Conservation (phyloP, 768 basidiomycete species). For the Phlegmacium glaucopus region DNA sequence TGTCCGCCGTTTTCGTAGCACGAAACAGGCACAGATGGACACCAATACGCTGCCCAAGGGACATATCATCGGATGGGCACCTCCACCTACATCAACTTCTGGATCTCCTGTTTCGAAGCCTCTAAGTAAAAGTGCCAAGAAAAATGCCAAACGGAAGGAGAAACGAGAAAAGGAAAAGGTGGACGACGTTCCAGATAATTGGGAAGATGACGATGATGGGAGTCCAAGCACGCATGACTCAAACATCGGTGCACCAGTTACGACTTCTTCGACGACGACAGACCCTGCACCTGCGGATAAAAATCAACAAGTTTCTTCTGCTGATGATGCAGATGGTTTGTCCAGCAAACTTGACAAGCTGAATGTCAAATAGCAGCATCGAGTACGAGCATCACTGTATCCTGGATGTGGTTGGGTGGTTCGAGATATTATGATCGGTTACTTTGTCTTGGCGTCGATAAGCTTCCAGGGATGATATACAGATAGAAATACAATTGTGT, state of each 20-base stretch:
- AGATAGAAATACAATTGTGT: conserved; percentile 33
- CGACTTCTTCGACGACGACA: conserved; percentile 12
- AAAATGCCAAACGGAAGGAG: conserved; percentile 76
- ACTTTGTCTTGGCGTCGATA: not conserved
- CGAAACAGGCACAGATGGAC: conserved; percentile 73
- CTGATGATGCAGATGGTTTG: conserved; percentile 28
- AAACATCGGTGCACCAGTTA: conserved; percentile 16
- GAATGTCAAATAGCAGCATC: conserved; percentile 40
- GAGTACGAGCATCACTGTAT: not conserved
- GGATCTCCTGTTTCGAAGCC: conserved; percentile 32
- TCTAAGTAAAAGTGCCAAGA: conserved; percentile 78
- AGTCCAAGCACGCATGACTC: too few species aligned
- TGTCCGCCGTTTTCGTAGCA: conserved; percentile 78
- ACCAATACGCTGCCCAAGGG: conserved; percentile 63
- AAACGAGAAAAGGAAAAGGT: conserved; percentile 56
- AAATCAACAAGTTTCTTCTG: conserved; percentile 10
- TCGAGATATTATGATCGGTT: conserved; percentile 1
- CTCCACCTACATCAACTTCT: conserved; percentile 47
- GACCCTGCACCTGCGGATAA: conserved; percentile 7
- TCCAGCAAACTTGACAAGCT: conserved; percentile 55
- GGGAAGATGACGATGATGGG: conserved; percentile 71
- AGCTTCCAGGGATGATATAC: conserved; percentile 27
- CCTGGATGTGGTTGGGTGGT: conserved; percentile 14
- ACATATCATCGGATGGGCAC: conserved; percentile 80
- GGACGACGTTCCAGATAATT: conserved; percentile 62